Evolutionary conservation across 371 early-diverging fungal genomes (phyloP).

Genomic region (Syncephalastrum racemosum): DNA sequence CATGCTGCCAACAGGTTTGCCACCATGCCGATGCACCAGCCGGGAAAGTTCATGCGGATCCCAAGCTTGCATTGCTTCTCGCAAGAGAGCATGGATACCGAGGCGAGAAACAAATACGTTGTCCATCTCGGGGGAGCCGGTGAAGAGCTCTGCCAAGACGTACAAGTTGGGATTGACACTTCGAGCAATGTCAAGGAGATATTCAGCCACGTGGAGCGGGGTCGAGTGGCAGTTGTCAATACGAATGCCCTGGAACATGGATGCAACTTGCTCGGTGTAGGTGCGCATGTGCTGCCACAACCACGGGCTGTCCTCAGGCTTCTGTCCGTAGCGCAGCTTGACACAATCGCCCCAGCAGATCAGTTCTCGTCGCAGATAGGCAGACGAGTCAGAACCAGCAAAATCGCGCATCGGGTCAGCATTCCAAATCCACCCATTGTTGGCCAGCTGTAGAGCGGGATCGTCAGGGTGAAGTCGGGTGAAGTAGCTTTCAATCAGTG

Average conservation of each 20-base stretch:
- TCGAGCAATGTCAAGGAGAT: constrained; percentile 89
- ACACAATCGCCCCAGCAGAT: constrained; percentile 99
- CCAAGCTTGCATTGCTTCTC: constrained; percentile 98
- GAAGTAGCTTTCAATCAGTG: constrained; percentile 90
- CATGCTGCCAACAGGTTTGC: constrained; percentile 80
- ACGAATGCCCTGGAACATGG: constrained; percentile 92
- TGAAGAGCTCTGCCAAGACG: constrained; percentile 96
- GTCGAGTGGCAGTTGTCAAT: constrained; percentile 99
- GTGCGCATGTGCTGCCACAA: constrained; percentile 91
- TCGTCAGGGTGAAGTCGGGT: constrained; percentile 71
- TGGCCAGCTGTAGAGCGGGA: constrained; percentile 72
- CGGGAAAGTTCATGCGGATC: constrained; percentile 88
- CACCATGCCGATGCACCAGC: constrained; percentile 86
- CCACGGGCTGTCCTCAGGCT: constrained; percentile 89
- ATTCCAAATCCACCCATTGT: constrained; percentile 99
- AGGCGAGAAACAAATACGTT: constrained; percentile 84
- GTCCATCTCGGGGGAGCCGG: constrained; percentile 92
- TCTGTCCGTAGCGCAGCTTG: constrained; percentile 90
- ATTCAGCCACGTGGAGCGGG: constrained; percentile 91
- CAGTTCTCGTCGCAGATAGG: constrained; percentile 91
- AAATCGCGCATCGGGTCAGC: constrained; percentile 93
- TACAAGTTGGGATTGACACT: constrained; percentile 85
- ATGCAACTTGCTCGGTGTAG: constrained; percentile 88
- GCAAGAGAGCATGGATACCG: constrained; percentile 93
- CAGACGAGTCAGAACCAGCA: constrained; percentile 81